Evolutionary conservation across 371 early-diverging fungal species (phyloP), one percentile per base, ranked within the genome.

Genomic region (Apophysomyces trapeziformis): DNA sequence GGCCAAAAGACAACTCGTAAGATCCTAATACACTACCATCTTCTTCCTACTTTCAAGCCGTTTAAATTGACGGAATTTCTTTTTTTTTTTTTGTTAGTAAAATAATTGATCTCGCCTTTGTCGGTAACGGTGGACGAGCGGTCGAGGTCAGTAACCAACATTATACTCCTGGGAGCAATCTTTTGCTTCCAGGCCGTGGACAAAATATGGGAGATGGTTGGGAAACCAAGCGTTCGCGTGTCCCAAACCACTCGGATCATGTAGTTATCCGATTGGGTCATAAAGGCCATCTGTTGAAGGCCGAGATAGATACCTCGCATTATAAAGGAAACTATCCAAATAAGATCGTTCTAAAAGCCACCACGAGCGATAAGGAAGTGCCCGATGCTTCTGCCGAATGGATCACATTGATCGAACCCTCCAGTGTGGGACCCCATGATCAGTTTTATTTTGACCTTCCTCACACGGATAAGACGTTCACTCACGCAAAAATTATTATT

Each of bases 321-420:
- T 95, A 87, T 76, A 88, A 89, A 72, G 97, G 97, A 61, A 95
- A 95, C 78, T 93, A 86, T 69, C 96, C 97, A 35, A 85, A 93
- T 71, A 79, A 85, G 38, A 86, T 89, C 36, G 65, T 81, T 32
- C 74, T 94, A 45, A 81, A 90, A 60, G 91, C 85, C 18, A 79
- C 81, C 39, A 54, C 58, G 39, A 68, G 79, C 8, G 75, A 69
- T n/a, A 26, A 69, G 11, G 84, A 86, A 43, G 65, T 85, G 6
- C 85, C 86, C 12, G 68, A 66, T 0, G 68, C 73, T 43, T 72
- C 77, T 37, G 72, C 76, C 16, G 66, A 78, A 64, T 94, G 94
- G 74, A 67, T 76, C 38, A 73, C 74, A 5, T 64, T 87, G 60
- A 58, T 85, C 26, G 65, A 70, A 21, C 68, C 77, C 11, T 63